Percentiles rank a stretch among this genome's conserved stretches.
phyloP scores from a whole-genome alignment of 148 eudicot genomes.

The Rheum nobile region DNA sequence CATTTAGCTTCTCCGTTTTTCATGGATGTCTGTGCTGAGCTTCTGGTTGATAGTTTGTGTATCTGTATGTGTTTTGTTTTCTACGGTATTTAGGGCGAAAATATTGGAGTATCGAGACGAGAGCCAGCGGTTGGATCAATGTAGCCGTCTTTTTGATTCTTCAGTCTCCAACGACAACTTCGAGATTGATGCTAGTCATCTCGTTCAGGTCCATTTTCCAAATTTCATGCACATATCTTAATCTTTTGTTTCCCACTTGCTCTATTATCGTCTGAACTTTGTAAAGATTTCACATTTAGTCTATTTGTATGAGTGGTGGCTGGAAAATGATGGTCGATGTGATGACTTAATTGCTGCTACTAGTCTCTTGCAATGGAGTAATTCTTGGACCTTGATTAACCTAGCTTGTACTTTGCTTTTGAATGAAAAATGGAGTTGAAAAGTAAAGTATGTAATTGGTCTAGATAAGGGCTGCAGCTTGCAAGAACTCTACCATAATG shows the following conservation, averaged over 20 bases:
- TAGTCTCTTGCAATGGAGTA: too few species aligned
- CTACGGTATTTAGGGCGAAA: slow-evolving; percentile 46
- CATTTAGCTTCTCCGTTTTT: too few species aligned
- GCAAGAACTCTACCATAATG: background rate
- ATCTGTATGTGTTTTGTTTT: slow-evolving; percentile 6
- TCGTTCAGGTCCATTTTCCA: slow-evolving; percentile 47
- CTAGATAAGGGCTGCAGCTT: background rate
- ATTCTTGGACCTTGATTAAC: background rate
- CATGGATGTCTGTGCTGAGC: background rate
- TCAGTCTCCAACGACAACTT: slow-evolving; percentile 60
- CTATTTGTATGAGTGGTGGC: too few species aligned
- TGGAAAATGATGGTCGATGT: too few species aligned
- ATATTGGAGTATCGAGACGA: slow-evolving; percentile 81
- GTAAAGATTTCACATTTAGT: too few species aligned
- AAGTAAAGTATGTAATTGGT: too few species aligned
- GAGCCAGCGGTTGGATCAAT: slow-evolving; percentile 83
- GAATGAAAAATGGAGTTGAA: too few species aligned
- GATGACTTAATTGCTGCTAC: too few species aligned
- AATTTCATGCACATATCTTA: background rate
- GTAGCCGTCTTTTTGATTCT: slow-evolving; percentile 83
- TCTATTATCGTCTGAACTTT: too few species aligned
- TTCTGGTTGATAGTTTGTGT: background rate
- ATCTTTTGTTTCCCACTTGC: too few species aligned
- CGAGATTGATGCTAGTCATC: slow-evolving; percentile 69
- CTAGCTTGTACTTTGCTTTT: background rate